A percentile compares a stretch with the other conserved stretches of the same genome.
Conservation (phyloP, 2,329 filamentous ascomycete species). For the Botrytis squamosa region DNA sequence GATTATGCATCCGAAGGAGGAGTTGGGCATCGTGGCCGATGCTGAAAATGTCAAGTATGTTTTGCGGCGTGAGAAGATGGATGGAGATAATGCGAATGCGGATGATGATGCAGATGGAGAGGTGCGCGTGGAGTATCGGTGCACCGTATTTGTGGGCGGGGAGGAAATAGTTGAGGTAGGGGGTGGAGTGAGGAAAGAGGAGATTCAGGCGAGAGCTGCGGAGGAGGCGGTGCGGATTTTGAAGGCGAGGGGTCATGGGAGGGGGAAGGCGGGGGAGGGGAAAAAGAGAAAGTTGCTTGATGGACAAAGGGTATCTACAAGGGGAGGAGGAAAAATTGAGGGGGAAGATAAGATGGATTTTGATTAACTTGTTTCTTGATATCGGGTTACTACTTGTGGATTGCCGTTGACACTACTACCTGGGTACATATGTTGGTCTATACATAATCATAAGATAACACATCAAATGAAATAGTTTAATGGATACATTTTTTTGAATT, state of each 20-base stretch:
- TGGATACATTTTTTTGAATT: no score
- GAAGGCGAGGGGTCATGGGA: constrained; percentile 4
- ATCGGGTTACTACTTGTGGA: background rate
- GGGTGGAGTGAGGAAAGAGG: constrained; percentile 49
- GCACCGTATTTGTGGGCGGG: constrained; percentile 51
- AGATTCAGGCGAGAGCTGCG: constrained; percentile 57
- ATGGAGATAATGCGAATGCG: constrained; percentile 6
- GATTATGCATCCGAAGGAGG: constrained; percentile 64
- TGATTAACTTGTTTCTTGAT: background rate
- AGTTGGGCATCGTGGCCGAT: constrained; percentile 59
- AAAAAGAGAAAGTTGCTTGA: background rate
- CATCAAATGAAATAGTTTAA: background rate
- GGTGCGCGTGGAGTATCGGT: constrained; percentile 40
- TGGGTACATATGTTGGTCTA: no score
- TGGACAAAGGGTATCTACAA: background rate
- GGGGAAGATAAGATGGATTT: background rate
- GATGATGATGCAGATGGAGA: background rate
- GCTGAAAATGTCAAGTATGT: constrained; percentile 55
- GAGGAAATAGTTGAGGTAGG: constrained; percentile 47
- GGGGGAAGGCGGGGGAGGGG: background rate
- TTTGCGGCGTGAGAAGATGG: constrained; percentile 33
- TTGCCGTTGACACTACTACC: no score
- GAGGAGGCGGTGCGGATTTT: constrained; percentile 47
- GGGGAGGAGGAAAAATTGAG: background rate
- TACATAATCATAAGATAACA: no score